These are phyloP conservation scores for Phytophthora sansomeana DNA, from an alignment of 352 stramenopile genomes.

Conservation along the genomic window DNA sequence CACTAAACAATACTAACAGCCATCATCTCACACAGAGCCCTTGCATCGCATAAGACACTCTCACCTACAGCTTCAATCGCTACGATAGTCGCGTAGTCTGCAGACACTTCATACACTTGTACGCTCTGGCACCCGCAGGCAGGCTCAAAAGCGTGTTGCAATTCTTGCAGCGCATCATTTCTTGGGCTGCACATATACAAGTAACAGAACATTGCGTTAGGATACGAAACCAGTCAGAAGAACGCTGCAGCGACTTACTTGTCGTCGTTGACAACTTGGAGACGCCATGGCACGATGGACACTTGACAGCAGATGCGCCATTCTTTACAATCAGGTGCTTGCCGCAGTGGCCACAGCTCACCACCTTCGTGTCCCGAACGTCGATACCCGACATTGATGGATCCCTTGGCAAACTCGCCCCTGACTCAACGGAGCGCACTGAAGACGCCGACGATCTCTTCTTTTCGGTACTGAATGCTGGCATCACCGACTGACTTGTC, in stretches of 20 bases:
- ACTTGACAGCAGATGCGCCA: conserved; percentile 81
- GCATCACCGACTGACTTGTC: conserved; percentile 33
- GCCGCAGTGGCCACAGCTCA: conserved; percentile 85
- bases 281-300: conserved; percentile 78
- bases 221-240: neutral
- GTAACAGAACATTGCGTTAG: conserved; percentile 27
- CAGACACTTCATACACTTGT: conserved; percentile 92
- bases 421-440: conserved; percentile 42
- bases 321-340: conserved; percentile 89
- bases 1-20: conserved; percentile 23
- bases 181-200: conserved; percentile 61
- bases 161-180: conserved; percentile 90
- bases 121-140: conserved; percentile 78
- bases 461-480: conserved; percentile 41
- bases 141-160: conserved; percentile 88
- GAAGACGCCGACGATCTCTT: conserved; percentile 38
- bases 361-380: conserved; percentile 83
- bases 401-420: conserved; percentile 37
- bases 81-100: conserved; percentile 84
- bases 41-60: conserved; percentile 5
- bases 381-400: conserved; percentile 57
- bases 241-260: conserved; percentile 54
- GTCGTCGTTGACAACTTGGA: conserved; percentile 87
- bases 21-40: neutral
- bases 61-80: conserved; percentile 28